These are phyloP conservation scores for Phyllachora maydis DNA, from an alignment of 2,329 filamentous ascomycete genomes.

Conservation along the genomic window DNA sequence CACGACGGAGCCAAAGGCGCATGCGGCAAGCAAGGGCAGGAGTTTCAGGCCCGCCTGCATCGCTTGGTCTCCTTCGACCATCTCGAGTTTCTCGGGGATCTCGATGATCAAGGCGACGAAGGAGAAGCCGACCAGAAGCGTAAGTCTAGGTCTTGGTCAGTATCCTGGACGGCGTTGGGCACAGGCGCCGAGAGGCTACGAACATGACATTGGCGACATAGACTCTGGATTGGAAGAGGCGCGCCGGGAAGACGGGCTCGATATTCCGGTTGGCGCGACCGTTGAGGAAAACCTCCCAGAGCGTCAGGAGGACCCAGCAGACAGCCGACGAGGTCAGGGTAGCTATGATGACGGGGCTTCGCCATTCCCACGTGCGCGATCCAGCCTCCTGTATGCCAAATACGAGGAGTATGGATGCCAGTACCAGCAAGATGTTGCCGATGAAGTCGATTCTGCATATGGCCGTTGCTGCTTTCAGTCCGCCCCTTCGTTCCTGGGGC, in stretches of 20 bases:
- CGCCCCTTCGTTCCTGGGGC: conserved; percentile 7
- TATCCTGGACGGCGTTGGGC: conserved; percentile 1
- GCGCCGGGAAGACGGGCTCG: conserved; percentile 33
- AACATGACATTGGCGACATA: conserved; percentile 29
- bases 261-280: conserved; percentile 15
- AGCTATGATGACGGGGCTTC: conserved; percentile 24
- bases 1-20: conserved; percentile 32
- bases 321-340: conserved; percentile 24
- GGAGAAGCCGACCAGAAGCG: conserved; percentile 32
- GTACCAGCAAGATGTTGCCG: conserved; percentile 26
- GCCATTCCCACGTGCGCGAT: conserved; percentile 28
- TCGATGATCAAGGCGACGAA: conserved; percentile 37
- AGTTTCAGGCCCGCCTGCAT: conserved; percentile 34
- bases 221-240: conserved; percentile 23
- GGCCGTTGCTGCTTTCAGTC: conserved; percentile 15
- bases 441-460: conserved; percentile 29
- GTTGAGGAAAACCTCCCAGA: conserved; percentile 27
- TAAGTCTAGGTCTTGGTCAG: conserved; percentile 24
- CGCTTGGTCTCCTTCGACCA: conserved; percentile 29
- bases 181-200: conserved; percentile 6
- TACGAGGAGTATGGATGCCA: conserved; percentile 29
- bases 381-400: conserved; percentile 36
- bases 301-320: conserved; percentile 24
- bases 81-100: conserved; percentile 38
- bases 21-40: conserved; percentile 34